Base-by-base conservation (phyloP, 2,329 filamentous ascomycete genomes). In the Raffaelea ambrosiae region DNA sequence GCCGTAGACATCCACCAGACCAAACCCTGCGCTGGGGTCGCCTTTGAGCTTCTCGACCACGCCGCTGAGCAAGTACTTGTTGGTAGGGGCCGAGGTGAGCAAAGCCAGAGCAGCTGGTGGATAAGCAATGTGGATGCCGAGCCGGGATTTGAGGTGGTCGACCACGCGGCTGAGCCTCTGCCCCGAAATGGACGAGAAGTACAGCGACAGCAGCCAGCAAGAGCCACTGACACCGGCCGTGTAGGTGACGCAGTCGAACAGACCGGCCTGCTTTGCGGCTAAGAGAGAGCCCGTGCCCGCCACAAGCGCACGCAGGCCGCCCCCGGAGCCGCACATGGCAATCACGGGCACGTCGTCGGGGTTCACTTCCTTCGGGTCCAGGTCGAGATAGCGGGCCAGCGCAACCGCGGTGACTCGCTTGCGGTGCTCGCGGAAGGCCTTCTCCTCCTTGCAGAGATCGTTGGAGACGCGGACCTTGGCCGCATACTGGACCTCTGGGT, bases 161-260 rank as follows among this genome's bases (percentile, higher is more conserved):
- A 96, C 77, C 19, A 95, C 73, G 35, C 73, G 77, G 20, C 74
- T 70, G 55, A 95, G 78, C 52, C 78, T 80, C 47, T 82, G 79
- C 16, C 75, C 72, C 0, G 84, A 76, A 48, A 97, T 75, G 1
- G 88, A 87, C 0, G 88, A 91, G 59, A 93, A 83, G 61, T 87
- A 95, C 4, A 98, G 73, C 0, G 86, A 75, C 63, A 97, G 91
- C 5, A 97, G 74, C 93, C 93, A 98, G 64, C 93, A 97, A 54
- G 87, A 94, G 0, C 93, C 93, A 61, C 89, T 96, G 43, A 98
- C 93, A 1, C 93, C 93, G 5, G 91, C 88, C 1, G 89, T 95
- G 60, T 98, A 98, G 2, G 90, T 97, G 11, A 88, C 77, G 61
- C 93, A 97, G 65, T 96, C 90, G 62, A 95, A 94, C 0, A 98